Percentiles rank a stretch among this genome's conserved stretches.
These are phyloP conservation scores for Aquilaria agallochum DNA, from an alignment of 441 rosid genomes.

Conservation along the genomic window DNA sequence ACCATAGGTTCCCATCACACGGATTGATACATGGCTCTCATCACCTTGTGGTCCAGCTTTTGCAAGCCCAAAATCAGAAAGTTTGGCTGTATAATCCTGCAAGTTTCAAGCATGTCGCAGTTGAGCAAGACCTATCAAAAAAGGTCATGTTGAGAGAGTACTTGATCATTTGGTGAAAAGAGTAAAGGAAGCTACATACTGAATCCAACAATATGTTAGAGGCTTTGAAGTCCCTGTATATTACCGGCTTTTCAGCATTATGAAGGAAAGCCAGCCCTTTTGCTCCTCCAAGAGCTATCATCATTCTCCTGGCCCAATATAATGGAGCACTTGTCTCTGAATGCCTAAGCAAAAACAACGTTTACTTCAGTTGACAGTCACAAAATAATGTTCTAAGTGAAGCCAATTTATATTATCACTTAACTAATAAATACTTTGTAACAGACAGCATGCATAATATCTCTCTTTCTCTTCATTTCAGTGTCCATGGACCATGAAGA, in stretches of 20 bases:
- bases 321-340: conserved; percentile 79
- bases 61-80: conserved; percentile 98
- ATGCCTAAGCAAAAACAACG: conserved; percentile 26
- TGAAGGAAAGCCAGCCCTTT: conserved; percentile 97
- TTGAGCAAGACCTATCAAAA: conserved; percentile 6
- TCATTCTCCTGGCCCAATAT: conserved; percentile 92
- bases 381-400: background rate
- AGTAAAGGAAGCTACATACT: conserved; percentile 37
- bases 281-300: conserved; percentile 98
- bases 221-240: conserved; percentile 96
- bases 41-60: conserved; percentile 99
- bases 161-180: conserved; percentile 1
- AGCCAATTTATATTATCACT: too few species aligned
- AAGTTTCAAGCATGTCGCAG: conserved; percentile 12
- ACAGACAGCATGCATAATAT: too few species aligned
- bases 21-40: conserved; percentile 94
- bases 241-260: conserved; percentile 94
- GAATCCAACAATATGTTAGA: conserved; percentile 95
- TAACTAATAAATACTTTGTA: too few species aligned
- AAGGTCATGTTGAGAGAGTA: background rate
- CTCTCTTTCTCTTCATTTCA: too few species aligned
- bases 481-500: too few species aligned
- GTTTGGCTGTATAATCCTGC: conserved; percentile 96
- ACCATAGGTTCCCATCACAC: conserved; percentile 99
- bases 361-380: conserved; percentile 20